phyloP scores from a whole-genome alignment of 208 protist genomes.

The Leishmania arabica region DNA sequence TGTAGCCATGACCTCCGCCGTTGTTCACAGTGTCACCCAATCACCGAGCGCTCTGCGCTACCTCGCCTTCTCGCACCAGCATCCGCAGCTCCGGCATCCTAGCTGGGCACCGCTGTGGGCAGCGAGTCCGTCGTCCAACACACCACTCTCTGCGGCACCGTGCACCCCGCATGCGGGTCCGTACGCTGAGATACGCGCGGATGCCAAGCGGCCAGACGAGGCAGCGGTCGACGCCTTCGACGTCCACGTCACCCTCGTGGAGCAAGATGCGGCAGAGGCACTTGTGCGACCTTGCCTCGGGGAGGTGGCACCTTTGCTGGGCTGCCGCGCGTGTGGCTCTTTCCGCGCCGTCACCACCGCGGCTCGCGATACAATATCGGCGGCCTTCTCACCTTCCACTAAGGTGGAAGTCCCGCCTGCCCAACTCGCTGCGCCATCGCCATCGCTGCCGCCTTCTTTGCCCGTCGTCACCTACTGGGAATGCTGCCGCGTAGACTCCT shows the following conservation, averaged over 20 bases:
- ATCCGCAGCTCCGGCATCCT: constrained; percentile 15
- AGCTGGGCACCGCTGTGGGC: constrained; percentile 24
- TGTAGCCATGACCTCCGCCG: neutral
- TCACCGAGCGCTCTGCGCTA: constrained; percentile 11
- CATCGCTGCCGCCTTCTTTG: neutral
- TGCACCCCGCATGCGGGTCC: neutral
- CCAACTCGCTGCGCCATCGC: constrained; percentile 1
- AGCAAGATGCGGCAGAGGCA: neutral
- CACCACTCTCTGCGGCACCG: neutral
- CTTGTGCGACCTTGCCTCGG: constrained; percentile 4
- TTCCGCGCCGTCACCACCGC: constrained; percentile 7
- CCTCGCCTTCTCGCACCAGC: constrained; percentile 19
- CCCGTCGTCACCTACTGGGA: constrained; percentile 30
- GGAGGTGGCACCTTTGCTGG: constrained; percentile 13
- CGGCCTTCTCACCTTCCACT: neutral
- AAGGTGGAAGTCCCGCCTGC: neutral
- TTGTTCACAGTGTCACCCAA: constrained; percentile 7
- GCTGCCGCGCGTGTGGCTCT: neutral
- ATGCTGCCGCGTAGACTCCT: constrained; percentile 60
- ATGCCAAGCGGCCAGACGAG: neutral
- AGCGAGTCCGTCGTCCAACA: neutral
- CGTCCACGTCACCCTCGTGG: neutral
- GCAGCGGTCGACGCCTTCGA: neutral
- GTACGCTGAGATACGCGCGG: too few species aligned
- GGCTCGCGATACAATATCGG: neutral